A percentile compares a stretch with the other conserved stretches of the same genome.
phyloP scores from a whole-genome alignment of 2,329 filamentous ascomycete species.

The Coccinonectria pachysandricola region DNA sequence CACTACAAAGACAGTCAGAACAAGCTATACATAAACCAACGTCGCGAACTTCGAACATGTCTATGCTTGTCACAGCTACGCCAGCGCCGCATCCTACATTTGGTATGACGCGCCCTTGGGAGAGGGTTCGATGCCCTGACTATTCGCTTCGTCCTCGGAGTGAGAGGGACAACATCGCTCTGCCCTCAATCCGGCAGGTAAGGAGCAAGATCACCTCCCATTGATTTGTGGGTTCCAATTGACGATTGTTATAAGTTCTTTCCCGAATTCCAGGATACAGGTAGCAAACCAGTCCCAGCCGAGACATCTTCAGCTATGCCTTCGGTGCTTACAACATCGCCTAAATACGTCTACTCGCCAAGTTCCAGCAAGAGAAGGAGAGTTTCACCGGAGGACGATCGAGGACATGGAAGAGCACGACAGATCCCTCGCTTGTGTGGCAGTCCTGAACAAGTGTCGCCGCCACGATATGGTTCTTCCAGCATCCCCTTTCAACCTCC shows the following conservation, averaged over 20 bases:
- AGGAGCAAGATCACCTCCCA: no score
- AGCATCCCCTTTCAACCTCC: slow-evolving; percentile 13
- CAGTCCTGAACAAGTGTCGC: slow-evolving; percentile 22
- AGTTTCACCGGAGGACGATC: slow-evolving; percentile 31
- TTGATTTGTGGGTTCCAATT: no score
- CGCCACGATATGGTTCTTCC: slow-evolving; percentile 29
- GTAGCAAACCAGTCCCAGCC: slow-evolving; percentile 21
- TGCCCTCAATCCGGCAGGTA: slow-evolving; percentile 47
- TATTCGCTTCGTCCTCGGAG: slow-evolving; percentile 24
- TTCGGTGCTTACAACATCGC: slow-evolving; percentile 24
- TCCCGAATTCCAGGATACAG: slow-evolving; percentile 32
- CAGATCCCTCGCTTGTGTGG: slow-evolving; percentile 38
- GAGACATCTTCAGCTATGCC: slow-evolving; percentile 25
- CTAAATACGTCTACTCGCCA: slow-evolving; percentile 41
- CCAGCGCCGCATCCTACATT: slow-evolving; percentile 31
- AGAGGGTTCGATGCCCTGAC: slow-evolving; percentile 24
- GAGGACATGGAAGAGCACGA: slow-evolving; percentile 28
- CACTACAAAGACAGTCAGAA: slow-evolving; percentile 20
- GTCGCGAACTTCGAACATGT: slow-evolving; percentile 32
- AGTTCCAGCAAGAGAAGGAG: slow-evolving; percentile 38
- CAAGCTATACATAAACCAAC: slow-evolving; percentile 15
- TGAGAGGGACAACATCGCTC: slow-evolving; percentile 31
- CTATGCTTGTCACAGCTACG: slow-evolving; percentile 37
- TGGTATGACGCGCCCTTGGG: slow-evolving; percentile 30
- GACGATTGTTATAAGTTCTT: no score